These are phyloP conservation scores for Peziza echinospora DNA, from an alignment of 495 filamentous ascomycete genomes.

Conservation along the genomic window DNA sequence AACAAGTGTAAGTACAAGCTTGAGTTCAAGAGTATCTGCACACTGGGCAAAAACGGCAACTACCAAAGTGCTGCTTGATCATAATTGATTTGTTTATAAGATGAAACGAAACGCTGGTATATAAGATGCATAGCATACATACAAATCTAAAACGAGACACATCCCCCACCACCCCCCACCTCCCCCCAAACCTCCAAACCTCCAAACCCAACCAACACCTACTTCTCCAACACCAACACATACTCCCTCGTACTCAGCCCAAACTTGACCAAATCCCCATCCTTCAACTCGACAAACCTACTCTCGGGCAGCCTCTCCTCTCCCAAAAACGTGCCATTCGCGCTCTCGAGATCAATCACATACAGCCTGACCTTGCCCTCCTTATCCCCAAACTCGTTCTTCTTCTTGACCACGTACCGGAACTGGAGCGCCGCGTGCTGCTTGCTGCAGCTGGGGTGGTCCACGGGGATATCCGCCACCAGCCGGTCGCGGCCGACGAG, in stretches of 20 bases:
- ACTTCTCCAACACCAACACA: conserved; percentile 44
- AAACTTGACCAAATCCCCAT: conserved; percentile 77
- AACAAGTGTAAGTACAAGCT: no score
- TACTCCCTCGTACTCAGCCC: conserved; percentile 74
- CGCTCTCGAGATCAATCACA: conserved; percentile 79
- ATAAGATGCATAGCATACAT: no score
- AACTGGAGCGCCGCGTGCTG: conserved; percentile 96
- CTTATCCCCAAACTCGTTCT: conserved; percentile 68
- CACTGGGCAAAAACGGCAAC: no score
- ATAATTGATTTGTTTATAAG: no score
- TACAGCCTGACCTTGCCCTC: conserved; percentile 70
- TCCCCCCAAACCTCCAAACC: no score
- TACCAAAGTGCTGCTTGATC: no score
- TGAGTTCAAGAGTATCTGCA: no score
- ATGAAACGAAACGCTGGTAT: no score
- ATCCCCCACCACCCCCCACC: no score
- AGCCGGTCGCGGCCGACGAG: conserved; percentile 57
- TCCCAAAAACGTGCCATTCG: conserved; percentile 75
- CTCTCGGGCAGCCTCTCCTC: conserved; percentile 46
- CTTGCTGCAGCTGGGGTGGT: conserved; percentile 79
- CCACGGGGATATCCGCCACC: conserved; percentile 63
- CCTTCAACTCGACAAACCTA: conserved; percentile 64
- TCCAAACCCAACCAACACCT: conserved; percentile 4
- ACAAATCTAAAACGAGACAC: no score
- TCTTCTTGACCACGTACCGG: conserved; percentile 58